phyloP scores from a whole-genome alignment of 371 early-diverging fungal species.

The Mucor irregularis region DNA sequence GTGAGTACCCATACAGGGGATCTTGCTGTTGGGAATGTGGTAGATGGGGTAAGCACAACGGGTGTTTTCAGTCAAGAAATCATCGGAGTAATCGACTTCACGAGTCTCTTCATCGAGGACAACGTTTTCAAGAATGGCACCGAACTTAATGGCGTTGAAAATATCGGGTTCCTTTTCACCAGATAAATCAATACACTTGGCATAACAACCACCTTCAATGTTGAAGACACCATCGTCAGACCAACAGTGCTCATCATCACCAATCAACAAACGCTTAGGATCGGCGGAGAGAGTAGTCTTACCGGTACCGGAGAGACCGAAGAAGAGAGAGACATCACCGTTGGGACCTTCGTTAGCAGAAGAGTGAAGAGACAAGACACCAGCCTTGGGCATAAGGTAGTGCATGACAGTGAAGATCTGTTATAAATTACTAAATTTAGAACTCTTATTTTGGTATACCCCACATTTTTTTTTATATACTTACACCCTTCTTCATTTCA shows the following conservation, averaged over 20 bases:
- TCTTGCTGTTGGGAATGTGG: conserved; percentile 94
- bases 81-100: conserved; percentile 85
- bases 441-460: not conserved
- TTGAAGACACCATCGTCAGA: conserved; percentile 94
- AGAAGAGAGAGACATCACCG: conserved; percentile 96
- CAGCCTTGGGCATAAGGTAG: conserved; percentile 97
- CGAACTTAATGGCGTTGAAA: conserved; percentile 93
- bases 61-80: conserved; percentile 93
- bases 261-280: conserved; percentile 90
- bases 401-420: conserved; percentile 98
- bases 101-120: conserved; percentile 82
- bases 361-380: conserved; percentile 95
- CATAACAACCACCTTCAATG: conserved; percentile 99
- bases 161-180: conserved; percentile 98
- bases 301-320: conserved; percentile 97
- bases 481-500: conserved; percentile 98
- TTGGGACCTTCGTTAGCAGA: conserved; percentile 92
- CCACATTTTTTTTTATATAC: conserved; percentile 8
- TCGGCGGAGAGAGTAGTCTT: conserved; percentile 98
- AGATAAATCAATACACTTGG: conserved; percentile 94
- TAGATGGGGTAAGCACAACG: conserved; percentile 97
- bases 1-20: conserved; percentile 92
- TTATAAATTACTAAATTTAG: not conserved
- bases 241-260: conserved; percentile 99
- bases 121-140: conserved; percentile 95